Percentiles rank a stretch among this genome's conserved stretches.
phyloP scores from a whole-genome alignment of 139 green algal genomes.

The Picochlorum sp. region DNA sequence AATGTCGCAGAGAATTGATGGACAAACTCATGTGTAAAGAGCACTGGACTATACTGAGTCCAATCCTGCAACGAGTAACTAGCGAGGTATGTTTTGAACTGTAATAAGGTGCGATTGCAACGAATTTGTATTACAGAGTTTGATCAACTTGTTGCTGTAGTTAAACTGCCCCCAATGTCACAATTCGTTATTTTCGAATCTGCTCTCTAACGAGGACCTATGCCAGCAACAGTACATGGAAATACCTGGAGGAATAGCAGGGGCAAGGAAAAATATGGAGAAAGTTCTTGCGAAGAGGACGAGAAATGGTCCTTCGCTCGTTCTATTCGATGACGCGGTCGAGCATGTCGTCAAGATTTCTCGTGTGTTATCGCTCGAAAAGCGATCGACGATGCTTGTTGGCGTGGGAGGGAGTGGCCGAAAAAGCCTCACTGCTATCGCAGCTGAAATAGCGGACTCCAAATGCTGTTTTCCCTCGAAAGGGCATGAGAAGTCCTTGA shows the following conservation, averaged over 20 bases:
- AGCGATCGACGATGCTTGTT: conserved; percentile 82
- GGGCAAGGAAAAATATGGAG: background rate
- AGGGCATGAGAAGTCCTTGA: conserved; percentile 78
- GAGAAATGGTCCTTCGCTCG: conserved; percentile 13
- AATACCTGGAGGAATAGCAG: background rate
- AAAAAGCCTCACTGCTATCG: conserved; percentile 68
- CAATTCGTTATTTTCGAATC: no score
- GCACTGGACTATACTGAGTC: no score
- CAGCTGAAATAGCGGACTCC: conserved; percentile 65
- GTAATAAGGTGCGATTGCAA: no score
- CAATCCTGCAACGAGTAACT: no score
- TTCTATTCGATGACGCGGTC: conserved; percentile 90
- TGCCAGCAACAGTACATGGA: no score
- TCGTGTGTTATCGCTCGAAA: conserved; percentile 74
- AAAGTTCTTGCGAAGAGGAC: background rate
- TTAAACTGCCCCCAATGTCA: conserved; percentile 50
- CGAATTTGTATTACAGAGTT: no score
- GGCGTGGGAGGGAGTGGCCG: conserved; percentile 89
- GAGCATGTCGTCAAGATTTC: conserved; percentile 81
- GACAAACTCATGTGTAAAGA: background rate
- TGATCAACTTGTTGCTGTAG: conserved; percentile 47
- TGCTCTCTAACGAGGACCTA: no score
- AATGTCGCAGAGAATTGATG: background rate
- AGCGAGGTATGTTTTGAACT: conserved; percentile 35
- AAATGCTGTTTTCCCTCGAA: conserved; percentile 45